Conservation (phyloP, 1,284 basidiomycete species). For the Psilocybe mexicana region DNA sequence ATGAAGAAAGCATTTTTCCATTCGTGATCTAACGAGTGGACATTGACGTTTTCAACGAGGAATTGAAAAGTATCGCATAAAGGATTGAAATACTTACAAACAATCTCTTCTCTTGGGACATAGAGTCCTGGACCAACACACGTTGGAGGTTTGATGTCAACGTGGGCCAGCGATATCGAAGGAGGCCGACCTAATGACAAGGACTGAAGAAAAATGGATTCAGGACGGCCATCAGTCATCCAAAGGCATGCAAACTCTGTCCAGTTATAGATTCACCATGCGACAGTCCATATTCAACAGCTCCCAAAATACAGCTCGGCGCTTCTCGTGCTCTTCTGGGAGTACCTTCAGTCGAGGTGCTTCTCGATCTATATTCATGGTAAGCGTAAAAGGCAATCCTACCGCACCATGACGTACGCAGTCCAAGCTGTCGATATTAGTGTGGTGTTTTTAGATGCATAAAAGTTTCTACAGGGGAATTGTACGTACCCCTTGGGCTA, state of each 20-base stretch:
- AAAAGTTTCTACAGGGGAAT: constrained; percentile 1
- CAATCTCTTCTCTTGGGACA: constrained; percentile 59
- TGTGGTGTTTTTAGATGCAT: constrained; percentile 4
- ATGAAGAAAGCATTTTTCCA: constrained; percentile 76
- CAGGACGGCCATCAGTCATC: no score
- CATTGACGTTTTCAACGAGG: constrained; percentile 10
- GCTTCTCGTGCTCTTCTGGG: constrained; percentile 68
- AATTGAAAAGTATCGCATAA: not conserved
- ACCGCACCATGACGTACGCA: constrained; percentile 42
- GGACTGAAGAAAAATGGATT: constrained; percentile 42
- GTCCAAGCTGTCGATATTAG: constrained; percentile 43
- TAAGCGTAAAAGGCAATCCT: constrained; percentile 1
- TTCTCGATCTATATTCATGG: constrained; percentile 57
- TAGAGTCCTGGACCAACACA: constrained; percentile 55
- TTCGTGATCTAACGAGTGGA: constrained; percentile 52
- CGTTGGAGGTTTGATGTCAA: constrained; percentile 66
- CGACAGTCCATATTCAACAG: constrained; percentile 73
- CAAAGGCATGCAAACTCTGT: no score
- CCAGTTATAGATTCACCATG: constrained; percentile 48
- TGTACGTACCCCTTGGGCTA: constrained; percentile 56
- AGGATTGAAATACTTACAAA: constrained; percentile 51
- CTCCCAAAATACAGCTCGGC: constrained; percentile 74
- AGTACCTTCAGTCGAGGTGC: constrained; percentile 64
- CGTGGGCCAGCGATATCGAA: constrained; percentile 66
- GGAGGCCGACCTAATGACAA: constrained; percentile 78